Percentiles rank a stretch among this genome's conserved stretches.
phyloP scores from a whole-genome alignment of 2,329 filamentous ascomycete species.

The Monosporascus sp. region DNA sequence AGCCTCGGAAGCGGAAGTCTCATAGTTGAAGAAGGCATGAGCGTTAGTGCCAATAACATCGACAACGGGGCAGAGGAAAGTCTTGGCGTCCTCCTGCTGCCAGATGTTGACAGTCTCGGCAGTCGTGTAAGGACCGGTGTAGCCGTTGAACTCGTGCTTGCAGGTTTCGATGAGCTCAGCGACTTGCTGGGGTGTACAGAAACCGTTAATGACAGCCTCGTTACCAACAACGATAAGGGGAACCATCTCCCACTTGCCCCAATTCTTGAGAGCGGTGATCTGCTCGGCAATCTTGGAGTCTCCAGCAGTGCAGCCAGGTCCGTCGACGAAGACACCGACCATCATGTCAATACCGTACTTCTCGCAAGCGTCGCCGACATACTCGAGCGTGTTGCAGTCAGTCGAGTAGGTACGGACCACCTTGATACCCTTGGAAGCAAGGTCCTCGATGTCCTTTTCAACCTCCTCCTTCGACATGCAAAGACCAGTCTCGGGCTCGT shows the following conservation, averaged over 20 bases:
- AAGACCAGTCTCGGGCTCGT: slow-evolving; percentile 46
- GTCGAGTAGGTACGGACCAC: slow-evolving; percentile 82
- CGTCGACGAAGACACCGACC: slow-evolving; percentile 80
- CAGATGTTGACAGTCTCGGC: slow-evolving; percentile 80
- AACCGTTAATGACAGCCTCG: slow-evolving; percentile 77
- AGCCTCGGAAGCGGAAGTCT: slow-evolving; percentile 56
- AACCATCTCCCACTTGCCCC: slow-evolving; percentile 70
- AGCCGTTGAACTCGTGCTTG: slow-evolving; percentile 65
- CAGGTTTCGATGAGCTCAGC: slow-evolving; percentile 63
- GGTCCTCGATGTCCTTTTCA: slow-evolving; percentile 52
- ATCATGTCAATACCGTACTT: slow-evolving; percentile 71
- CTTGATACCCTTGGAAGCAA: slow-evolving; percentile 62
- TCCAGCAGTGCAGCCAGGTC: slow-evolving; percentile 51
- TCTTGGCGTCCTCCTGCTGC: slow-evolving; percentile 54
- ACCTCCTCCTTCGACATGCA: slow-evolving; percentile 64
- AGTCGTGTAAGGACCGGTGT: slow-evolving; percentile 72
- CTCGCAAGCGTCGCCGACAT: slow-evolving; percentile 65
- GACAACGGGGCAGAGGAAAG: slow-evolving; percentile 63
- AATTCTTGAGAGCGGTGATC: slow-evolving; percentile 65
- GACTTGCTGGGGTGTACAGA: slow-evolving; percentile 60
- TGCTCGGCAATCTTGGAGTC: slow-evolving; percentile 63
- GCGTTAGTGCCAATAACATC: slow-evolving; percentile 83
- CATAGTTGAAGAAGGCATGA: slow-evolving; percentile 88
- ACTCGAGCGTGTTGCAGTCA: slow-evolving; percentile 77
- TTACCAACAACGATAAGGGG: slow-evolving; percentile 84